Conservation (phyloP, 2,329 filamentous ascomycete species). For the Cercospora zeae-maydis region DNA sequence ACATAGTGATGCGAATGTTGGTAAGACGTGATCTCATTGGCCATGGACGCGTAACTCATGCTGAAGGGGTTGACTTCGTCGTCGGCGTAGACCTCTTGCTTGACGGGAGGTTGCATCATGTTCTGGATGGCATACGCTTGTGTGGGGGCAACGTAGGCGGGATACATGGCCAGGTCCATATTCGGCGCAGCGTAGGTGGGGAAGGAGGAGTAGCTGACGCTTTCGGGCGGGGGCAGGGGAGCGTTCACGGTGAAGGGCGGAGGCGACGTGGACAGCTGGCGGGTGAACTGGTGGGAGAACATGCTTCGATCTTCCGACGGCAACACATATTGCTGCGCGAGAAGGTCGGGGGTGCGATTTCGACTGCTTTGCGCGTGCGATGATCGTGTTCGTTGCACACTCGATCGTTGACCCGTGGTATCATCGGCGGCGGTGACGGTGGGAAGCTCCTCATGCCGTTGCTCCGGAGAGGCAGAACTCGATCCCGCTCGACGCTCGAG, state of each 20-base stretch:
- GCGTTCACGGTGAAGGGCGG: constrained; percentile 63
- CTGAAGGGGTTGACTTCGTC: constrained; percentile 64
- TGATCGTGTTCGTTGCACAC: constrained; percentile 28
- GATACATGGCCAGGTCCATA: constrained; percentile 48
- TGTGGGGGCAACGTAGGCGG: constrained; percentile 52
- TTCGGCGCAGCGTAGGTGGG: constrained; percentile 31
- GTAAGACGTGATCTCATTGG: constrained; percentile 50
- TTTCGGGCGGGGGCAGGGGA: constrained; percentile 61
- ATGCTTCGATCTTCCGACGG: constrained; percentile 59
- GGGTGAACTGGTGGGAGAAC: constrained; percentile 63
- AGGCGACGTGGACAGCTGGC: constrained; percentile 68
- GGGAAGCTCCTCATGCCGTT: constrained; percentile 53
- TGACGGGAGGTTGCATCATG: constrained; percentile 53
- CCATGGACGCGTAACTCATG: constrained; percentile 64
- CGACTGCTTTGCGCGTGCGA: constrained; percentile 23
- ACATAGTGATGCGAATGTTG: constrained; percentile 70
- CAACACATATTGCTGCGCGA: constrained; percentile 32
- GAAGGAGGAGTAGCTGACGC: constrained; percentile 52
- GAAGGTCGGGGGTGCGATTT: constrained; percentile 28
- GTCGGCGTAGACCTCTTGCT: constrained; percentile 60
- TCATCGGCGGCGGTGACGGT: constrained; percentile 19
- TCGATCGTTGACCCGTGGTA: constrained; percentile 5
- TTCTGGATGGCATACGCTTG: constrained; percentile 37
- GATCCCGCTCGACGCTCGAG: constrained; percentile 73
- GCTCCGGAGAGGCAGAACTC: constrained; percentile 58